Evolutionary conservation across 768 basidiomycete genomes (phyloP).

Genomic region (Mycena belliarum): DNA sequence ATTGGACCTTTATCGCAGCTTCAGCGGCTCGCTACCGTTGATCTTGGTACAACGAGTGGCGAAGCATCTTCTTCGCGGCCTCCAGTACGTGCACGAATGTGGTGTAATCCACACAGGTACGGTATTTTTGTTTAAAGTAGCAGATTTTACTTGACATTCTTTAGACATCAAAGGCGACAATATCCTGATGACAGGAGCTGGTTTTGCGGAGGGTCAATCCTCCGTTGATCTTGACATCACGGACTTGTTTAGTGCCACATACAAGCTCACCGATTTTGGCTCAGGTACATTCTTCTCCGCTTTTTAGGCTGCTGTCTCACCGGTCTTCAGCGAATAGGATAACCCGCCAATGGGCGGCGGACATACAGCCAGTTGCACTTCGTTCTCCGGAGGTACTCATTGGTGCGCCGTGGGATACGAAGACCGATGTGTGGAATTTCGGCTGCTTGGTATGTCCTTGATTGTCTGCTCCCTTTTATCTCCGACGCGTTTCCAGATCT

Average conservation of each 20-base stretch:
- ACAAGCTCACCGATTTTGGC: not conserved
- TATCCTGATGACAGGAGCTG: not conserved
- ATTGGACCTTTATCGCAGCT: slow-evolving; percentile 52
- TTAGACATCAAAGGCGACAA: not conserved
- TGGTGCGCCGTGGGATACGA: slow-evolving; percentile 56
- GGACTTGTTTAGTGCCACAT: not conserved
- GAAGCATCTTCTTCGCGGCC: slow-evolving; percentile 53
- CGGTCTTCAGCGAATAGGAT: slow-evolving; percentile 59
- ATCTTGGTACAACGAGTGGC: slow-evolving; percentile 54
- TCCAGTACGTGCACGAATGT: slow-evolving; percentile 60
- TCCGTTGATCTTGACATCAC: not conserved
- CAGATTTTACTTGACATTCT: not conserved
- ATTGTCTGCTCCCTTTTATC: not conserved
- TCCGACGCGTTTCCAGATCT: not conserved
- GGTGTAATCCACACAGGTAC: slow-evolving; percentile 70
- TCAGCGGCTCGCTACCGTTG: slow-evolving; percentile 43
- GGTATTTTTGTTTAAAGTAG: slow-evolving; percentile 28
- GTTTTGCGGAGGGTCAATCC: not conserved
- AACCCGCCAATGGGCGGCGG: slow-evolving; percentile 74
- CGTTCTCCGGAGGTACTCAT: slow-evolving; percentile 53
- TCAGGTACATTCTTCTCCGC: not conserved
- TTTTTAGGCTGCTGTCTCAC: slow-evolving; percentile 58
- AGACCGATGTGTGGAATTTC: slow-evolving; percentile 82
- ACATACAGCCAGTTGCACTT: slow-evolving; percentile 79
- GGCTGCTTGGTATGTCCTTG: slow-evolving; percentile 59